Evolutionary conservation across 139 green algal species (phyloP).

Genomic region (Haematococcus lacustris): DNA sequence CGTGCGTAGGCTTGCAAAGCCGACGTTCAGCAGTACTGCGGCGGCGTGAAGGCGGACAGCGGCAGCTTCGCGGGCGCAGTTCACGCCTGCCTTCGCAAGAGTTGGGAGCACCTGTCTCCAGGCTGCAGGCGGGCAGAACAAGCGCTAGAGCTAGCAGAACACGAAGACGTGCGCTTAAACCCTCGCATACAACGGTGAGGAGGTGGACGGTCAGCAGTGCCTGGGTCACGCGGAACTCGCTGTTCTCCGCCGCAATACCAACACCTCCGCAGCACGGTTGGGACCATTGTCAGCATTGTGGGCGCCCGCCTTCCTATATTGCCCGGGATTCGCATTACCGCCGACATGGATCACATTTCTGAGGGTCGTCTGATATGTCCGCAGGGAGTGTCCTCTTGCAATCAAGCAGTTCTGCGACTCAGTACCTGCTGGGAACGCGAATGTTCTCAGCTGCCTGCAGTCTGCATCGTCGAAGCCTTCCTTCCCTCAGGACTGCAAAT

Average conservation of each 20-base stretch:
- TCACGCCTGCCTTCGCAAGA: slow-evolving; percentile 33
- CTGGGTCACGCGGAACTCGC: too few species aligned
- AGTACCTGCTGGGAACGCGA: slow-evolving; percentile 10
- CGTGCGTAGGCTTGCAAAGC: slow-evolving; percentile 20
- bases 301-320: too few species aligned
- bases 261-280: too few species aligned
- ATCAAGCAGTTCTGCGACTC: slow-evolving; percentile 30
- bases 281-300: too few species aligned
- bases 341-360: too few species aligned
- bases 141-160: slow-evolving; percentile 27
- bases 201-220: too few species aligned
- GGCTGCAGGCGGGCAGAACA: slow-evolving; percentile 22
- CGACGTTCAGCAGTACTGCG: slow-evolving; percentile 29
- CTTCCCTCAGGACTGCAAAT: slow-evolving; percentile 24
- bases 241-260: too few species aligned
- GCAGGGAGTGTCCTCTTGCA: slow-evolving; percentile 27
- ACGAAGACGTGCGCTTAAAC: slow-evolving; percentile 40
- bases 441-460: slow-evolving; percentile 30
- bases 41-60: slow-evolving; percentile 17
- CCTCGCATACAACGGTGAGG: slow-evolving; percentile 22
- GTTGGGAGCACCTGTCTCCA: slow-evolving; percentile 17
- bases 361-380: too few species aligned
- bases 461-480: slow-evolving; percentile 12
- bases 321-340: too few species aligned
- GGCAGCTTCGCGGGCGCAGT: slow-evolving; percentile 22